Percentiles rank a stretch among this genome's conserved stretches.
phyloP scores from a whole-genome alignment of 1,284 basidiomycete species.

The Leucoagaricus sp. region DNA sequence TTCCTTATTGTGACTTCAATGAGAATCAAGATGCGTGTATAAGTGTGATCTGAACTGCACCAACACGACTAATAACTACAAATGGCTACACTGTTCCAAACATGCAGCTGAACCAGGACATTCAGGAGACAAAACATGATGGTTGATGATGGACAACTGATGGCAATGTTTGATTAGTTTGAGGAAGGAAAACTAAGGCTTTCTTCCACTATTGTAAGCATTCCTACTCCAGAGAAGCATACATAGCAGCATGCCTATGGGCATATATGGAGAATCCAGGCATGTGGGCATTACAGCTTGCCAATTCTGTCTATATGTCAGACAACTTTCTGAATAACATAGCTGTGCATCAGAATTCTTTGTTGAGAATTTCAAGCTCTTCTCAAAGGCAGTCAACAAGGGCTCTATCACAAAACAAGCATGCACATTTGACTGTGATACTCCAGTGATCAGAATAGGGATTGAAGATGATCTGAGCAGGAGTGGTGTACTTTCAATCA shows the following conservation, averaged over 20 bases:
- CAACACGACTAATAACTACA: too few species aligned
- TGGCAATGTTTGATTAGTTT: too few species aligned
- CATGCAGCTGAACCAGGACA: too few species aligned
- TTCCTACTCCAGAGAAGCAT: neutral
- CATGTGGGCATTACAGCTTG: neutral
- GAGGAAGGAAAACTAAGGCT: too few species aligned
- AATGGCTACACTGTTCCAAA: too few species aligned
- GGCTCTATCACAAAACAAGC: slow-evolving; percentile 23
- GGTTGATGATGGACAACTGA: too few species aligned
- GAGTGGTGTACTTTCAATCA: slow-evolving; percentile 19
- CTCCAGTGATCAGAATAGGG: neutral
- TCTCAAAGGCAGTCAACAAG: slow-evolving; percentile 22
- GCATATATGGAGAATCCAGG: slow-evolving; percentile 13
- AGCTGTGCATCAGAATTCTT: slow-evolving; percentile 18
- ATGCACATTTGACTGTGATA: slow-evolving; percentile 21
- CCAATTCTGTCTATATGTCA: slow-evolving; percentile 16
- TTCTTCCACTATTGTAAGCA: neutral
- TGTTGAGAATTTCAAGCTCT: slow-evolving; percentile 25
- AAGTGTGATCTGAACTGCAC: too few species aligned
- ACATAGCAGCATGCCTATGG: slow-evolving; percentile 17
- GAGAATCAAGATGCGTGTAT: too few species aligned
- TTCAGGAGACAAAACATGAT: too few species aligned
- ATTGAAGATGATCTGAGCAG: neutral
- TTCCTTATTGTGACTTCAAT: too few species aligned
- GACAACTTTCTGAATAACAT: slow-evolving; percentile 13